Base-by-base conservation (phyloP, 2,329 filamentous ascomycete genomes). In the Biscogniauxia sp. region DNA sequence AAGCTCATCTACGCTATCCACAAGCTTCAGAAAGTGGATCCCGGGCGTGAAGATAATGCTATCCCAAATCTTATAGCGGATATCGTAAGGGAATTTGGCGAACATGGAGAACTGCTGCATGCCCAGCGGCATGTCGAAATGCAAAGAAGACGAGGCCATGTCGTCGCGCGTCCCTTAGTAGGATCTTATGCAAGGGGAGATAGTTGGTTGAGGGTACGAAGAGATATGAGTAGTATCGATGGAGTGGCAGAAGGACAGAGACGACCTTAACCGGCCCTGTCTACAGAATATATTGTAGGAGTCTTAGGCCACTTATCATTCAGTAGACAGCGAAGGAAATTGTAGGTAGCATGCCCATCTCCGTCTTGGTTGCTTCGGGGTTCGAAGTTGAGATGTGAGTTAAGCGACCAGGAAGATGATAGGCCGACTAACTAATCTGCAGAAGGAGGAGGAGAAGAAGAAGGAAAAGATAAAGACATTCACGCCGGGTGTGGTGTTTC, bases 1-100 rank as follows among this genome's bases (percentile, higher is more conserved):
- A n/a, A 32, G 53, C 17, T 28, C 45, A 11, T 61, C 53, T 9
- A 54, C 51, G n/a, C 62, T 59, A 32, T 60, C 57, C 20, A 64
- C 69, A 28, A 73, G 65, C 55, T 71, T 71, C 32, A 73, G 69
- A 51, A 73, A 73, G 62, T 73, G 72, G n/a, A 73, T 73, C 4
- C 72, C 72, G 5, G 69, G 67, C 0, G 64, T 68, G 37, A 67
- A 69, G 17, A 73, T 69, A 41, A 63, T 58, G 2, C 66, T 51
- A 53, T 68, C 59, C 72, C 71, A 73, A 26, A 73, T 69, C 59
- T 69, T 64, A 28, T 68, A 57, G 15, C 71, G 71, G 41, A 73
- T 65, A 49, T 73, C 72, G 26, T 68, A 71, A 3, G 72, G 72
- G 28, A 73, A 60, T 11, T 60, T 52, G 50, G 51, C n/a, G 59